Evolutionary conservation across 1,284 basidiomycete species (phyloP), one percentile per base, ranked within the genome.

Genomic region (Mycena citricolor): DNA sequence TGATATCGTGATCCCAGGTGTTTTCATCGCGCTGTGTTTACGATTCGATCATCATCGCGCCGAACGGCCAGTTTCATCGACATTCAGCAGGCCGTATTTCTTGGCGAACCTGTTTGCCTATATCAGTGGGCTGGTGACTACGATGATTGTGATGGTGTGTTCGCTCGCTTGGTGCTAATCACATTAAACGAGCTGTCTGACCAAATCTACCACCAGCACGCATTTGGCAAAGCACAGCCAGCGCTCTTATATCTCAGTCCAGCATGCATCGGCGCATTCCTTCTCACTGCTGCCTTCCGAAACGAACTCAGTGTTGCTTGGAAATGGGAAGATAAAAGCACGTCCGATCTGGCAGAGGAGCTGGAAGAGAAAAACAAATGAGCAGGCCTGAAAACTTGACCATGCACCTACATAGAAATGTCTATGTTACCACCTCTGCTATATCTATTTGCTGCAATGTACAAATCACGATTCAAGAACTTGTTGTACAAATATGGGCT

Each of bases 221-320:
- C 72, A 32, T 87, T 85, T 59, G 72, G 75, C 35, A 77, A 75
- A 12, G 93, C 91, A 0, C 95, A 99, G 59, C 95, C 95, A 3
- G 95, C 95, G 2, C 68, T 99, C 47, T 71, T 99, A 26, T 99
- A 98, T 64, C 76, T 99, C 54, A 83, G 83, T 58, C 86, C 86
- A 16, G 79, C 81, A 3, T 86, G 84, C 55, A 80, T 88, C 5
- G 45, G 79, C 33, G 76, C 82, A 6, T 82, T 88, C 56, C 54
- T 80, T 17, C 45, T 71, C 8, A 79, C 76, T 22, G 81, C 76
- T 7, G 51, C 68, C 23, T 46, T 67, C 37, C 71, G 75, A 41
- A 81, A 83, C 34, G 86, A 89, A 59, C 55, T 86, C 11, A 54
- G 54, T 11, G 70, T 78, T 21, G 81, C 78, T 20, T 89, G 83